Evolutionary conservation across 2,329 filamentous ascomycete genomes (phyloP), one percentile per base, ranked within the genome.

Genomic region (Clonostachys sp.): DNA sequence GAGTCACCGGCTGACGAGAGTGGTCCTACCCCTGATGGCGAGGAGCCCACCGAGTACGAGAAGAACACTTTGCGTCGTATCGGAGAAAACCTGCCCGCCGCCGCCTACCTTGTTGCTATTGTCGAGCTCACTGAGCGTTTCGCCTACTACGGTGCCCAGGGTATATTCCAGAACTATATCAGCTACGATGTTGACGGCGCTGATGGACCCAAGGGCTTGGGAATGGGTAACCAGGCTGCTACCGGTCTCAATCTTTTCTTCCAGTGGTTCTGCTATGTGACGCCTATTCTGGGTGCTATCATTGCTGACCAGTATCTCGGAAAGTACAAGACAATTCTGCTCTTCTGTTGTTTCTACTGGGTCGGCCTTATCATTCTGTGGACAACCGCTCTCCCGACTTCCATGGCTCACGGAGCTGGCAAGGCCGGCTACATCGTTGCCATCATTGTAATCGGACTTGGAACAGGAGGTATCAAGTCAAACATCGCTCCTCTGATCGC

Each of bases 391-490:
- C 63, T 72, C 3, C 67, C 70, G 0, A 50, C 52, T 2, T 56
- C 66, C 3, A 57, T 71, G 47, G 61, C 61, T 12, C 54, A 63
- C 17, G 64, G 65, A 6, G 66, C 70, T 16, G 63, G 75, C 10
- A 66, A 80, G 39, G 73, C 70, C 7, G 73, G 75, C 2, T 75
- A 80, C 55, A 72, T 81, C 43, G 63, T 74, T 2, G 73, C 75
- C 49, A 74, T 86, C 48, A 70, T 87, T 54, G 61, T 86, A 51
- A 83, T 86, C 51, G 84, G 83, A 50, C 61, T 86, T 12, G 84
- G 83, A 45, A 86, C 83, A 3, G 84, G 84, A 55, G 81, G 81
- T 50, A 86, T 88, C 70, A 87, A 87, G 68, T 78, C 80, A 54
- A 87, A 86, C 53, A 73, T 77, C 47, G 69, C 72, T 2, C 78